Conservation (phyloP, 257 asterid species). For the Leonotis leonurus region DNA sequence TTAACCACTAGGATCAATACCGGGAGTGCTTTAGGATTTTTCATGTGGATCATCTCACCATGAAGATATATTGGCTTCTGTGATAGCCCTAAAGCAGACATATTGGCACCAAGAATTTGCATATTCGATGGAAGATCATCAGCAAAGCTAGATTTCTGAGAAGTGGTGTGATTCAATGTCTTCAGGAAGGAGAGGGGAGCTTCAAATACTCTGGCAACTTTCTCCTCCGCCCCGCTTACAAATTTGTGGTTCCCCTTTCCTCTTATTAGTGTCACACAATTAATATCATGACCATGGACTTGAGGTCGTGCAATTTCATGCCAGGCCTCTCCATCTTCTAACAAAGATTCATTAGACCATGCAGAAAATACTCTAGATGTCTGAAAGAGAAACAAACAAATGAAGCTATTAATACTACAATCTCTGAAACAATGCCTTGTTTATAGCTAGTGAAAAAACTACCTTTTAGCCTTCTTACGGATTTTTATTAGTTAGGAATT, state of each 20-base stretch:
- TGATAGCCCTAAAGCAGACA: slow-evolving; percentile 94
- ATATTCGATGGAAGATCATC: slow-evolving; percentile 56
- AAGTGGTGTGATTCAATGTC: slow-evolving; percentile 60
- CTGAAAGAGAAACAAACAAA: slow-evolving; percentile 40
- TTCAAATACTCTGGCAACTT: slow-evolving; percentile 93
- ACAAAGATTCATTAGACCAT: slow-evolving; percentile 42
- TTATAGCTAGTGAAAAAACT: no score
- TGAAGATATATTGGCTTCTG: slow-evolving; percentile 92
- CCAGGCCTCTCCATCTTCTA: slow-evolving; percentile 57
- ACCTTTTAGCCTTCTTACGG: not conserved
- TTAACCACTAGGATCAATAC: not conserved
- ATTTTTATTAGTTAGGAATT: not conserved
- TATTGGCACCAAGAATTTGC: slow-evolving; percentile 94
- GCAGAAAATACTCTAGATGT: slow-evolving; percentile 79
- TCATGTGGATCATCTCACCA: no score
- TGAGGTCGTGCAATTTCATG: slow-evolving; percentile 98
- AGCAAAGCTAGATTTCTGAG: slow-evolving; percentile 25
- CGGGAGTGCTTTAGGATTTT: no score
- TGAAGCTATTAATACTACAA: not conserved
- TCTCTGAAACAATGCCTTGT: no score
- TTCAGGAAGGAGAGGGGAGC: slow-evolving; percentile 85
- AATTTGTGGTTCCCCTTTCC: slow-evolving; percentile 90
- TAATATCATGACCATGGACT: slow-evolving; percentile 96
- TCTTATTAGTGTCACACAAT: slow-evolving; percentile 63
- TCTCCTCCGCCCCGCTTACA: slow-evolving; percentile 94